phyloP scores from a whole-genome alignment of 306 rosid genomes.

The Begonia loranthoides region DNA sequence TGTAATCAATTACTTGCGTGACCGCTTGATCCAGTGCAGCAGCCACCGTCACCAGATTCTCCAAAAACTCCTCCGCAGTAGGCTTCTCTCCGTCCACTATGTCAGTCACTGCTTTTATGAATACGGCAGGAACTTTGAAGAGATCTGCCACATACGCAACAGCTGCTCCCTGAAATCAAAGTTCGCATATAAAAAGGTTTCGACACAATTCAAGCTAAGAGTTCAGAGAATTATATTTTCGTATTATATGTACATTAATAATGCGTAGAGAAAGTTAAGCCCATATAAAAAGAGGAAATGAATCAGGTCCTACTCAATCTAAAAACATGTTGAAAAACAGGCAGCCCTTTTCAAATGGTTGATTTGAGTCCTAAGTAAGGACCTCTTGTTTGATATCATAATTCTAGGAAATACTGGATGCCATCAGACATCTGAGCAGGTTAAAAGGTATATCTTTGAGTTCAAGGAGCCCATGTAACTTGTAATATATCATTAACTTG shows the following conservation, averaged over 20 bases:
- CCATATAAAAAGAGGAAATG: background rate
- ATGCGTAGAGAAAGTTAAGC: too few species aligned
- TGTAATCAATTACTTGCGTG: slow-evolving; percentile 43
- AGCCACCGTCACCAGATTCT: slow-evolving; percentile 76
- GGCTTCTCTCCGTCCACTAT: slow-evolving; percentile 84
- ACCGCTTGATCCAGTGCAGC: slow-evolving; percentile 69
- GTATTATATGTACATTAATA: too few species aligned
- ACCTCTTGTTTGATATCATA: too few species aligned
- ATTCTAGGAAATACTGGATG: too few species aligned
- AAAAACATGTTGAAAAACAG: background rate
- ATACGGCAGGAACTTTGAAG: slow-evolving; percentile 69
- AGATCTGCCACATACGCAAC: slow-evolving; percentile 89
- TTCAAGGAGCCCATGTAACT: too few species aligned
- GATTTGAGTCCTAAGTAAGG: too few species aligned
- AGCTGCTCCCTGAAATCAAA: slow-evolving; percentile 79
- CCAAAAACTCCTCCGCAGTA: slow-evolving; percentile 82
- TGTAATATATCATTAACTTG: too few species aligned
- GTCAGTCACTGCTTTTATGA: slow-evolving; percentile 89
- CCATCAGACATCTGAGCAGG: background rate
- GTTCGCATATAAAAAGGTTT: background rate
- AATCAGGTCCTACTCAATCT: background rate
- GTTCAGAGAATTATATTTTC: too few species aligned
- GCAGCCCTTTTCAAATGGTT: too few species aligned
- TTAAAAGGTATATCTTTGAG: background rate
- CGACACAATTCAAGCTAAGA: background rate